phyloP scores from a whole-genome alignment of 1,284 basidiomycete genomes.

The Vanrija sp. region DNA sequence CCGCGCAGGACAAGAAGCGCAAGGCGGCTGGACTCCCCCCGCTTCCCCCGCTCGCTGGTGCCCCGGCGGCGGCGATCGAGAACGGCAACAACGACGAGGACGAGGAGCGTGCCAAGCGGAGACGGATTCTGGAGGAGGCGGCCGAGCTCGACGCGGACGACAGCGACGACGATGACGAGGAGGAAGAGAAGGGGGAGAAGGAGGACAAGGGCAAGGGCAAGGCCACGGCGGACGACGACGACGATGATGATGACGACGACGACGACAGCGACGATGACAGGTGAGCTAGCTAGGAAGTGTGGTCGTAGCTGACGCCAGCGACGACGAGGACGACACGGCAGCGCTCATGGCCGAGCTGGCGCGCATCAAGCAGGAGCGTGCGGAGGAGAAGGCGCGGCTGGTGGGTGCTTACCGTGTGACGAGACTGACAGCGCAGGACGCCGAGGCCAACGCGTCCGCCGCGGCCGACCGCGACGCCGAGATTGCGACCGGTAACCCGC shows the following conservation, averaged over 20 bases:
- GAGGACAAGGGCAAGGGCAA: conserved; percentile 44
- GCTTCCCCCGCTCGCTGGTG: conserved; percentile 30
- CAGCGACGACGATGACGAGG: conserved; percentile 61
- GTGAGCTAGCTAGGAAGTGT: neutral
- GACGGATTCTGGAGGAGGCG: conserved; percentile 76
- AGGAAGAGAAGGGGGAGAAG: conserved; percentile 48
- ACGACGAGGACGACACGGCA: conserved; percentile 83
- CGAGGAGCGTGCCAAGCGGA: conserved; percentile 67
- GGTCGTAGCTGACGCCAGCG: conserved; percentile 40
- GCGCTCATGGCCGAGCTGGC: conserved; percentile 87
- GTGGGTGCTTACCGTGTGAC: conserved; percentile 27
- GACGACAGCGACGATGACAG: conserved; percentile 39
- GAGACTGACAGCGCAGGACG: conserved; percentile 53
- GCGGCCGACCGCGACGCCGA: conserved; percentile 68
- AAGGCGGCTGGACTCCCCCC: conserved; percentile 69
- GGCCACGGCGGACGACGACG: conserved; percentile 38
- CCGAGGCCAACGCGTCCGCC: conserved; percentile 64
- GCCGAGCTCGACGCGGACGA: conserved; percentile 82
- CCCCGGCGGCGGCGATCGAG: conserved; percentile 21
- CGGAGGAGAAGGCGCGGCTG: conserved; percentile 78
- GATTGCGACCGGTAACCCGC: conserved; percentile 77
- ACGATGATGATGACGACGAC: conserved; percentile 53
- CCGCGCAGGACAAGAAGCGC: conserved; percentile 78
- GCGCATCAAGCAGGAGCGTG: conserved; percentile 90
- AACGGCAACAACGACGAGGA: conserved; percentile 37